These are phyloP conservation scores for Zygosaccharomyces lentus DNA, from an alignment of 805 yeast genomes.

Conservation along the genomic window DNA sequence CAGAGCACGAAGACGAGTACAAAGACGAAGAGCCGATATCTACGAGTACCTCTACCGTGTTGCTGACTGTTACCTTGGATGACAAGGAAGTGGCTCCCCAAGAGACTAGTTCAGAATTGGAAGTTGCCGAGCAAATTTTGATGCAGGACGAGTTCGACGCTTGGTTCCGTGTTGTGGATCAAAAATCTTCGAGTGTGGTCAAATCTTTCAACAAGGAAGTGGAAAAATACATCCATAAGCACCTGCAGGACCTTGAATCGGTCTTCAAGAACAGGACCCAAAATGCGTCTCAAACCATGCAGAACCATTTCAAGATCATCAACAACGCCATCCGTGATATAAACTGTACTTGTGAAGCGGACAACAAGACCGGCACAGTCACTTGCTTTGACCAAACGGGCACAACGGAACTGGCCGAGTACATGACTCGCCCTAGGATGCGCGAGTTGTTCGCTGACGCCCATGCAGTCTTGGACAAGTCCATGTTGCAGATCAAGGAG, in stretches of 20 bases:
- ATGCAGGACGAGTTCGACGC: conserved; percentile 36
- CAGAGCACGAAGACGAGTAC: conserved; percentile 10
- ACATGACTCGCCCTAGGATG: conserved; percentile 44
- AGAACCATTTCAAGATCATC: conserved; percentile 27
- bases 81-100: conserved; percentile 10
- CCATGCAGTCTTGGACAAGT: conserved; percentile 28
- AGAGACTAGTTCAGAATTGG: conserved; percentile 11
- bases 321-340: conserved; percentile 38
- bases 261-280: conserved; percentile 36
- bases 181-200: conserved; percentile 38
- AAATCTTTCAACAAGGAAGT: conserved; percentile 39
- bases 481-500: conserved; percentile 34
- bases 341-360: conserved; percentile 34
- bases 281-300: conserved; percentile 29
- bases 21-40: conserved; percentile 14
- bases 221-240: conserved; percentile 26
- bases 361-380: conserved; percentile 33
- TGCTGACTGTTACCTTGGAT: conserved; percentile 18
- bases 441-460: conserved; percentile 41
- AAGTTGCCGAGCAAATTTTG: conserved; percentile 21
- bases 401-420: conserved; percentile 34
- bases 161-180: conserved; percentile 38
- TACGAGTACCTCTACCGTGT: conserved; percentile 21
- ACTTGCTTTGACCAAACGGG: conserved; percentile 36
- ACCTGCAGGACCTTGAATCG: conserved; percentile 30